phyloP scores from a whole-genome alignment of 2,329 filamentous ascomycete genomes.

The Byssochlamys sp. region DNA sequence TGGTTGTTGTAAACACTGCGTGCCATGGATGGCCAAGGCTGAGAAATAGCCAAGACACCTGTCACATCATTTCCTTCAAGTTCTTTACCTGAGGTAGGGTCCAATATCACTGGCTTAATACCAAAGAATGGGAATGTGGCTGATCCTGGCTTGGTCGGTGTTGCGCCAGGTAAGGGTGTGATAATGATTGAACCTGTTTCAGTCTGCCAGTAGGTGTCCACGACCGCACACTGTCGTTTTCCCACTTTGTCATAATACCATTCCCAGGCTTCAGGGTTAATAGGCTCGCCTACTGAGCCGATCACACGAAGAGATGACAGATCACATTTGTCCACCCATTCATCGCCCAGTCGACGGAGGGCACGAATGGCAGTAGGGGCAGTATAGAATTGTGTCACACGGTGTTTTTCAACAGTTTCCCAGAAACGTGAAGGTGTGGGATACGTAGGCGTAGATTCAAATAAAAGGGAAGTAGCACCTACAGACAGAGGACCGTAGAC shows the following conservation, averaged over 20 bases:
- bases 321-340: conserved; percentile 78
- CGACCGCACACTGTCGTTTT: conserved; percentile 81
- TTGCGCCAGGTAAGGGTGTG: conserved; percentile 81
- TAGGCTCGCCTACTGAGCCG: conserved; percentile 92
- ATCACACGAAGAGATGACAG: conserved; percentile 85
- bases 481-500: no score
- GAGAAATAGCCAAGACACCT: conserved; percentile 91
- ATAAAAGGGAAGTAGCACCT: no score
- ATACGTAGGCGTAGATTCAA: conserved; percentile 94
- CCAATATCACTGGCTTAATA: conserved; percentile 93
- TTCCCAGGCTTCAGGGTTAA: conserved; percentile 97
- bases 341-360: conserved; percentile 87
- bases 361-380: conserved; percentile 86
- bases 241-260: conserved; percentile 97
- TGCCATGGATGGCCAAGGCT: conserved; percentile 96
- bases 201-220: conserved; percentile 99
- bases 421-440: conserved; percentile 97
- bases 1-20: conserved; percentile 95
- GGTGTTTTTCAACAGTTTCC: conserved; percentile 93
- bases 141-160: conserved; percentile 90
- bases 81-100: conserved; percentile 88
- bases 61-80: conserved; percentile 93
- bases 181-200: conserved; percentile 97
- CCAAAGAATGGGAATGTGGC: conserved; percentile 96
- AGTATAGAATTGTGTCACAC: conserved; percentile 96